These are phyloP conservation scores for Ambrosiella beaveri DNA, from an alignment of 2,329 filamentous ascomycete genomes.

Conservation along the genomic window DNA sequence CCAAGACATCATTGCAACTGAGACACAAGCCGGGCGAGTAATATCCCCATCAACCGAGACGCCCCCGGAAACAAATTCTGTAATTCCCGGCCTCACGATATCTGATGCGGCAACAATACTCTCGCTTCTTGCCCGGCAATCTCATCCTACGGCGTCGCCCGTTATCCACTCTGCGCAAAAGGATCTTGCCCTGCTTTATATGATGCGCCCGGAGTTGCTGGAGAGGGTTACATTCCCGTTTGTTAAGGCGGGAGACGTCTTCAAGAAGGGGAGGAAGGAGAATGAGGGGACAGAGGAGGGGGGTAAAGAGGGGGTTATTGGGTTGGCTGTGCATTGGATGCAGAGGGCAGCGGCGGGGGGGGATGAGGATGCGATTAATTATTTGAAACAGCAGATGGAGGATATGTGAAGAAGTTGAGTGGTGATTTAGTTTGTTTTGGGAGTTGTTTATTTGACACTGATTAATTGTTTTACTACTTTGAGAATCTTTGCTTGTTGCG, in stretches of 20 bases:
- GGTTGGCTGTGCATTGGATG: constrained; percentile 98
- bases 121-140: constrained; percentile 86
- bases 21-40: constrained; percentile 20
- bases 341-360: constrained; percentile 72
- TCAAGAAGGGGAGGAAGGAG: constrained; percentile 74
- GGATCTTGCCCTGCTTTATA: constrained; percentile 82
- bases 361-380: constrained; percentile 67
- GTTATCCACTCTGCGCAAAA: constrained; percentile 45
- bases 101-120: constrained; percentile 76
- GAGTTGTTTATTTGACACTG: too few relatives aligned
- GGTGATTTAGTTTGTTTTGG: too few relatives aligned
- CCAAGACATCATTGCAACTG: constrained; percentile 37
- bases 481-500: too few relatives aligned
- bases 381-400: constrained; percentile 48
- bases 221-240: constrained; percentile 66
- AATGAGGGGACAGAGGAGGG: constrained; percentile 31
- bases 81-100: constrained; percentile 41
- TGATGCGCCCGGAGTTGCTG: constrained; percentile 78
- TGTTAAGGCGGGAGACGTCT: constrained; percentile 70
- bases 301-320: constrained; percentile 27
- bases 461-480: too few relatives aligned
- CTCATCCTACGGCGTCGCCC: constrained; percentile 43
- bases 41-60: background rate
- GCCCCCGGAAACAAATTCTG: constrained; percentile 13
- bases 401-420: background rate